Conservation (phyloP, 495 filamentous ascomycete species). For the Penicillium paxilli region DNA sequence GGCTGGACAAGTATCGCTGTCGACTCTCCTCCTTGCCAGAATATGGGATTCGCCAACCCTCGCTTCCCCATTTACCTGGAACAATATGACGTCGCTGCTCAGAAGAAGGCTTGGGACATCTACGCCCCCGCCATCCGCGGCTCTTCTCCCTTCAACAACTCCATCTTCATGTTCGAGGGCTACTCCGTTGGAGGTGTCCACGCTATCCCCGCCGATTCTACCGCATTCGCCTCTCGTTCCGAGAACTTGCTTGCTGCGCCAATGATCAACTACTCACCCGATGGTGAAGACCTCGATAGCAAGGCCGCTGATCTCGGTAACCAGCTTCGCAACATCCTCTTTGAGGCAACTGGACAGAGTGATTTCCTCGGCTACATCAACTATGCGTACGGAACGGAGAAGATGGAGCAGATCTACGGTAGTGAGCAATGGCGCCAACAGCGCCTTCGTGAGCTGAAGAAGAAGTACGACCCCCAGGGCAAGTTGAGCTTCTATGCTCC, state of each 20-base stretch:
- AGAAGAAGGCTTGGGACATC: slow-evolving; percentile 38
- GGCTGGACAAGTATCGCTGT: slow-evolving; percentile 40
- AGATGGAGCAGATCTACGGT: slow-evolving; percentile 46
- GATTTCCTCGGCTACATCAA: slow-evolving; percentile 56
- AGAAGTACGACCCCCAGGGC: slow-evolving; percentile 54
- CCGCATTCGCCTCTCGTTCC: slow-evolving; percentile 46
- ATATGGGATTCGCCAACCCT: slow-evolving; percentile 43
- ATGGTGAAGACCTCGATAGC: slow-evolving; percentile 22
- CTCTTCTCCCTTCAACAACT: slow-evolving; percentile 32
- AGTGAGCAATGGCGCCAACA: slow-evolving; percentile 48
- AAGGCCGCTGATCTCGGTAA: slow-evolving; percentile 38
- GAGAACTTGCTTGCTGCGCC: slow-evolving; percentile 47
- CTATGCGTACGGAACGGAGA: slow-evolving; percentile 59
- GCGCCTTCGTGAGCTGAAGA: slow-evolving; percentile 47
- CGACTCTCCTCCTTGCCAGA: slow-evolving; percentile 42
- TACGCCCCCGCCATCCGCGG: slow-evolving; percentile 32
- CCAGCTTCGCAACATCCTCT: slow-evolving; percentile 42
- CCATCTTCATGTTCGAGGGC: slow-evolving; percentile 57
- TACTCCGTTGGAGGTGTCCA: slow-evolving; percentile 51
- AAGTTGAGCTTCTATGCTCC: slow-evolving; percentile 51
- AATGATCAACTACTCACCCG: slow-evolving; percentile 38
- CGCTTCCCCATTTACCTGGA: slow-evolving; percentile 52
- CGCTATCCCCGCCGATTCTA: slow-evolving; percentile 25
- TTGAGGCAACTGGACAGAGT: slow-evolving; percentile 30
- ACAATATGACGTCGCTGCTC: slow-evolving; percentile 44